These are phyloP conservation scores for Dichomitus squalens DNA, from an alignment of 1,284 basidiomycete genomes.

Conservation along the genomic window DNA sequence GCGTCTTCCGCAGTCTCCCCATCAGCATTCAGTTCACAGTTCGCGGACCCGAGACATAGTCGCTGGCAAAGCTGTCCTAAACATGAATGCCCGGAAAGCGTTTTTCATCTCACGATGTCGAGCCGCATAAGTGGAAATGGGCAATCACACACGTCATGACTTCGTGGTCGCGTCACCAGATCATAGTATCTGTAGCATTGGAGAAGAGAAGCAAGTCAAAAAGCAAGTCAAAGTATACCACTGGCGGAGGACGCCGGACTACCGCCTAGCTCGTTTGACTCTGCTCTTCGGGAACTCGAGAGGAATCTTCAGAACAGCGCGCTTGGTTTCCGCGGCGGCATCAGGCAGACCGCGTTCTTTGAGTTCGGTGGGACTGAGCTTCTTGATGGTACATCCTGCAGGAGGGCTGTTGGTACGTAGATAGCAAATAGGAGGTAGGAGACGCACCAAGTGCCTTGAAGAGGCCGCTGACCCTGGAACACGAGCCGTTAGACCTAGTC, in stretches of 20 bases:
- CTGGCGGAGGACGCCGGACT: background rate
- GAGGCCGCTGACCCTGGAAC: constrained; percentile 29
- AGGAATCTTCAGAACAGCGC: constrained; percentile 74
- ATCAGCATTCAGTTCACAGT: too few relatives aligned
- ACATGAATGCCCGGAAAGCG: too few relatives aligned
- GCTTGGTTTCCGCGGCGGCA: constrained; percentile 57
- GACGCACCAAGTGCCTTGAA: constrained; percentile 38
- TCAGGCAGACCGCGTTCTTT: constrained; percentile 68
- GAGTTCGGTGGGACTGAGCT: constrained; percentile 63
- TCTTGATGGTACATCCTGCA: constrained; percentile 70
- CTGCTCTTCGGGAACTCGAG: constrained; percentile 76
- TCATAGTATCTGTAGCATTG: background rate
- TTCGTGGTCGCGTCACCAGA: too few relatives aligned
- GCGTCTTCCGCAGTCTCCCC: too few relatives aligned
- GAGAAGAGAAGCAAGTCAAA: background rate
- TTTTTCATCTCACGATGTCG: too few relatives aligned
- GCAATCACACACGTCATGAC: too few relatives aligned
- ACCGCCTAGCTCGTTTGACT: constrained; percentile 38
- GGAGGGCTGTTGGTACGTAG: background rate
- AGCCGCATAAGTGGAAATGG: too few relatives aligned
- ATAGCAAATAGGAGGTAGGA: background rate
- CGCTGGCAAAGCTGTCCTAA: too few relatives aligned
- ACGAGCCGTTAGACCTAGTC: constrained; percentile 10
- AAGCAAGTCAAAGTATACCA: background rate
- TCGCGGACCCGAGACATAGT: too few relatives aligned